Evolutionary conservation across 345 rosid species (phyloP), one percentile per base, ranked within the genome.

Genomic region (Punica granatum): DNA sequence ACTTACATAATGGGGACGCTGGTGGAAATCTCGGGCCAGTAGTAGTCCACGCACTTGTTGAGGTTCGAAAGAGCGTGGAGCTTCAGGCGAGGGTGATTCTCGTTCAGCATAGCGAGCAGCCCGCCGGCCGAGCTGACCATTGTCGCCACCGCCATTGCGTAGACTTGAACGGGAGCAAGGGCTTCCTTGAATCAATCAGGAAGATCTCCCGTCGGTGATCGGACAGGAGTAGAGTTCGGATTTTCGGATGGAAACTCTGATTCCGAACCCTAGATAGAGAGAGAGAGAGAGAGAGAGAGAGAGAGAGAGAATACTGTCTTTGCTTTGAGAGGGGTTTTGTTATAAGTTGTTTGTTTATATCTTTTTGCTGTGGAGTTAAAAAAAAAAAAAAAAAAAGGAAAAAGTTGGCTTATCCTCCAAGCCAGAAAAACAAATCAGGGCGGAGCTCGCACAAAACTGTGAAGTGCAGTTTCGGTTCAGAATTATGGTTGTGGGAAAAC

Each of bases 11-110:
- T 84, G 26, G 99, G 93, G 26, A 95, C 96, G 78, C 96, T 92
- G 48, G 99, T 95, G 54, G 99, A 95, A 83, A 95, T 95, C 92
- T 95, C 99, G 0, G 98, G 99, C 98, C 99, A 95, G 82, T 86
- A 90, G 65, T 67, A 91, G 75, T 95, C 97, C 14, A 95, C 98
- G 53, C 80, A 87, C 78, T 79, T 85, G 70, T 90, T 95, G 77
- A 95, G 97, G 77, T 87, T 81, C 31, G 79, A 75, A 71, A 95
- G 96, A 3, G 99, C 99, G 77, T 95, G 98, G 51, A 83, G 88
- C 78, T 95, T 95, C 74, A 95, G 81, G 9, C 63, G 76, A 5
- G 98, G 97, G 69, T 92, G 96, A 43, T 63, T 70, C 89, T 95
- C 99, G 73, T 83, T 88, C 42, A 95, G 91, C 99, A 95, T 95